phyloP scores from a whole-genome alignment of 495 filamentous ascomycete species.

The Bathelium albidoporum region DNA sequence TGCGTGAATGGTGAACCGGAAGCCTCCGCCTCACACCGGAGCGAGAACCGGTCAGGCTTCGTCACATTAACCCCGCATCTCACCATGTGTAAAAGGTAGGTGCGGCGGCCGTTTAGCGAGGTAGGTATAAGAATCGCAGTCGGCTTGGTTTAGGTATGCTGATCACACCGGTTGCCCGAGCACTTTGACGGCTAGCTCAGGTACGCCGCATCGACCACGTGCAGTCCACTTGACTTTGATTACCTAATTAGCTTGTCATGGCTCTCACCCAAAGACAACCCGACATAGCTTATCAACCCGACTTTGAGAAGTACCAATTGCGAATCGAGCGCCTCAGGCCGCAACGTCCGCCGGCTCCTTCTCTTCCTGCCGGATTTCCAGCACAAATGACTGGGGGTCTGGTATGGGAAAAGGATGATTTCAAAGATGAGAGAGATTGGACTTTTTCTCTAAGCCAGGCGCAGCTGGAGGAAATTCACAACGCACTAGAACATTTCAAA shows the following conservation, averaged over 20 bases:
- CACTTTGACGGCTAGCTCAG: no score
- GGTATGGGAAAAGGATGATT: slow-evolving; percentile 48
- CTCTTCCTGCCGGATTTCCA: slow-evolving; percentile 44
- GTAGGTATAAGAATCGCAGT: no score
- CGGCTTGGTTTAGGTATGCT: no score
- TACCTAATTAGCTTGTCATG: not conserved
- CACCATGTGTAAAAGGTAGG: not conserved
- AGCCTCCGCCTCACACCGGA: not conserved
- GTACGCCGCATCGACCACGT: not conserved
- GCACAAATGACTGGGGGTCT: slow-evolving; percentile 37
- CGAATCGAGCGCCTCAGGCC: not conserved
- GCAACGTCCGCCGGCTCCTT: not conserved
- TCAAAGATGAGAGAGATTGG: slow-evolving; percentile 43
- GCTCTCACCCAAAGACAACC: not conserved
- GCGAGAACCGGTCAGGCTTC: not conserved
- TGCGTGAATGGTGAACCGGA: not conserved
- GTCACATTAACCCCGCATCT: not conserved
- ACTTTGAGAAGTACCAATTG: not conserved
- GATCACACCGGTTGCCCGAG: no score
- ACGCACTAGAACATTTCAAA: slow-evolving; percentile 46
- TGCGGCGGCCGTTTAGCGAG: not conserved
- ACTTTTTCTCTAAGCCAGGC: slow-evolving; percentile 36
- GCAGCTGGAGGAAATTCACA: slow-evolving; percentile 47
- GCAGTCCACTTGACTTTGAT: not conserved
- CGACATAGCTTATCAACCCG: not conserved